A percentile compares a stretch with the other conserved stretches of the same genome.
phyloP scores from a whole-genome alignment of 805 yeast species.

The Cyberlindnera sargentensis region DNA sequence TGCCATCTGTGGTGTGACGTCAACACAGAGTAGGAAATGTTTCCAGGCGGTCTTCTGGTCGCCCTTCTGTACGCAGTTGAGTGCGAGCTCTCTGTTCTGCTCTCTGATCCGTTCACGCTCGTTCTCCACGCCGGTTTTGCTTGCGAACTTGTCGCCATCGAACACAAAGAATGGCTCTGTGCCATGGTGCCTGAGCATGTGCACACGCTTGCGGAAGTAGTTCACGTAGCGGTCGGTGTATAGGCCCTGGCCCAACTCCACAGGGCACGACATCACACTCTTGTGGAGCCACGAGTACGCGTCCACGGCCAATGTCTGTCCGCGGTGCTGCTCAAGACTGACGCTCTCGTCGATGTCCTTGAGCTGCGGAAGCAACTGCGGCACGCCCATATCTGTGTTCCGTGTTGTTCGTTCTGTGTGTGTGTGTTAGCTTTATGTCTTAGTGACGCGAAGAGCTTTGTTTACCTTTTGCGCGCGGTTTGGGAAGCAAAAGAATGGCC shows the following conservation, averaged over 20 bases:
- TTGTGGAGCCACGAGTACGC: constrained; percentile 96
- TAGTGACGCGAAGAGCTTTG: not conserved
- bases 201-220: constrained; percentile 59
- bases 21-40: constrained; percentile 71
- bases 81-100: constrained; percentile 52
- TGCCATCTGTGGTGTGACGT: constrained; percentile 88
- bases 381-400: constrained; percentile 60
- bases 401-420: too few species aligned
- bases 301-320: constrained; percentile 83
- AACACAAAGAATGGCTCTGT: constrained; percentile 84
- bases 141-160: constrained; percentile 84
- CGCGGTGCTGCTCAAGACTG: constrained; percentile 54
- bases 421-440: too few species aligned
- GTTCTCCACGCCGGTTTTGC: constrained; percentile 65
- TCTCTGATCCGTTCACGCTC: constrained; percentile 54
- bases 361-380: constrained; percentile 73
- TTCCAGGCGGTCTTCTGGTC: constrained; percentile 55
- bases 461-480: not conserved
- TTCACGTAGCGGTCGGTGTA: constrained; percentile 71
- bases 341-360: constrained; percentile 63
- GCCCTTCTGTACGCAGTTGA: constrained; percentile 43
- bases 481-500: too few species aligned
- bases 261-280: constrained; percentile 76
- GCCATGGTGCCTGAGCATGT: constrained; percentile 56
- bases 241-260: constrained; percentile 62